Conservation (phyloP, 108 stramenopile genomes). For the Cyclostephanos invisitatus region DNA sequence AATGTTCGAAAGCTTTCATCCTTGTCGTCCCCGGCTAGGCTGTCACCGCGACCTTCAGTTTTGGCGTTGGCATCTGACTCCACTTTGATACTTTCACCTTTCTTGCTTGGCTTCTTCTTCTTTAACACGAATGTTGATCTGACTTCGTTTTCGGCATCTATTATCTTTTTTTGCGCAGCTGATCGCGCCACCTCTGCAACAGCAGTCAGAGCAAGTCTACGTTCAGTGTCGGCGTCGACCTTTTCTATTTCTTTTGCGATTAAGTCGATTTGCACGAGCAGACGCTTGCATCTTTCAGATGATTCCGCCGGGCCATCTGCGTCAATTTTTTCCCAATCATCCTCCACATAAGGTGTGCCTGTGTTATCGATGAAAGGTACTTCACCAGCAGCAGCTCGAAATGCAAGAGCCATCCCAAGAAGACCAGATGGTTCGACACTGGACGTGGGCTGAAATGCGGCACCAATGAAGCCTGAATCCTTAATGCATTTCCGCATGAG, state of each 20-base stretch:
- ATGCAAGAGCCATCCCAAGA: constrained; percentile 84
- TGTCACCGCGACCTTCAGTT: neutral
- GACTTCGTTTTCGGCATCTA: constrained; percentile 30
- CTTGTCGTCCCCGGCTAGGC: neutral
- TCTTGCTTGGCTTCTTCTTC: constrained; percentile 16
- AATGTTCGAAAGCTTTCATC: neutral
- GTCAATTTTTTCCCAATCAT: constrained; percentile 73
- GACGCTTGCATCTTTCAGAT: constrained; percentile 54
- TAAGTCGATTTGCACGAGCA: constrained; percentile 39
- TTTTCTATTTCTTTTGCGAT: constrained; percentile 42
- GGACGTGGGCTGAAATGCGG: constrained; percentile 58
- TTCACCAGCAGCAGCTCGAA: constrained; percentile 83
- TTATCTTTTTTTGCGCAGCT: constrained; percentile 11
- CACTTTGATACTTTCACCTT: neutral
- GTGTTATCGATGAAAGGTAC: constrained; percentile 64
- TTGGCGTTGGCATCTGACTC: neutral
- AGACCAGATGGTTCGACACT: constrained; percentile 72
- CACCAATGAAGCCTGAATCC: constrained; percentile 50
- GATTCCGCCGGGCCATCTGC: constrained; percentile 54
- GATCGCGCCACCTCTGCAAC: constrained; percentile 27
- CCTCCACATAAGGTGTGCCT: constrained; percentile 45
- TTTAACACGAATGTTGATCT: constrained; percentile 4
- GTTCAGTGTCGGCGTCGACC: constrained; percentile 31
- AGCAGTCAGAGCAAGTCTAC: constrained; percentile 15
- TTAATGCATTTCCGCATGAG: constrained; percentile 62